Base-by-base conservation (phyloP, 2,329 filamentous ascomycete species). In the Xylaria sp. region DNA sequence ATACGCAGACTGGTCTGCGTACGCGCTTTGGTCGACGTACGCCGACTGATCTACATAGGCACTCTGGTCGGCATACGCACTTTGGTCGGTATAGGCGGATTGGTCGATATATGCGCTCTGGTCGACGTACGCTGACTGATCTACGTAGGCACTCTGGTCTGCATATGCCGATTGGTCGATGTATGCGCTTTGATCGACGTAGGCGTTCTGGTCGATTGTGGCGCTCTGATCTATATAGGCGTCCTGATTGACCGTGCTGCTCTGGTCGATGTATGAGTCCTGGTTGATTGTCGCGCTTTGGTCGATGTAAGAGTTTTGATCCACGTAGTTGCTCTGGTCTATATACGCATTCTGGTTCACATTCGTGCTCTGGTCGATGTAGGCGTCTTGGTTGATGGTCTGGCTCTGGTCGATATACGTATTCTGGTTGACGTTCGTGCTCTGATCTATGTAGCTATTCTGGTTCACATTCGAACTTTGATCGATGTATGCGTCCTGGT, bases 31-130 rank as follows among this genome's bases (percentile, higher is more conserved):
- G 9, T 68, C 58, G 1, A 55, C 49, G 5, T 63, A 63, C 0
- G 50, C 9, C 2, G 36, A 54, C 15, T 69, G 67, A 13, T 61
- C 51, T 0, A 63, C 22, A 4, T 60, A 39, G 0, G 50, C 42
- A 13, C 31, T 60, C 13, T 67, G 67, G 6, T 69, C 64, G 1
- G 56, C 20, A 25, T 69, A 69, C 0, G 60, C 66, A 6, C 36
- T 39, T 5, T 68, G 63, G 15, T 69, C 66, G 0, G 51, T 39
- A 11, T 66, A 68, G 0, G 63, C 66, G 1, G 27, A 29, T 17
- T 67, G 56, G 17, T 67, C 65, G 0, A 61, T 3, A 3, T 65
- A 67, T 0, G 61, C 53, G 1, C 17, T 39, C 3, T 68, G 63
- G 17, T 68, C 62, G 0, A 27, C 15, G 13, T 55, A 59, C 0